Conservation (phyloP, 129 eudicot species). For the Lactuca sativa region DNA sequence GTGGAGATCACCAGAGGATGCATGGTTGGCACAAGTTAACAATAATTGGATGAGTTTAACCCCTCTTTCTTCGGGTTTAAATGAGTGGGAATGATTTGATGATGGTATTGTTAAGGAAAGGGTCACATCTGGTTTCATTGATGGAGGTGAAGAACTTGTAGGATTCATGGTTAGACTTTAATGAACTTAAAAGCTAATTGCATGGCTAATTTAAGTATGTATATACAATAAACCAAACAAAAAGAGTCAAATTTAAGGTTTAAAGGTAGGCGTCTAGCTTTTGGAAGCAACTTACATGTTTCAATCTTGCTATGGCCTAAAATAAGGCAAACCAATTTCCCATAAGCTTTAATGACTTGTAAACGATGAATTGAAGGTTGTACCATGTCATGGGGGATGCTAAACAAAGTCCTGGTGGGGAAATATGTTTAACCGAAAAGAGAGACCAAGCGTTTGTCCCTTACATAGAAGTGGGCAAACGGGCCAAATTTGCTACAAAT, state of each 20-base stretch:
- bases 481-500: slow-evolving; percentile 24
- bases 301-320: slow-evolving; percentile 27
- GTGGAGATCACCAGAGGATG: slow-evolving; percentile 51
- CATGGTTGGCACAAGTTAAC: slow-evolving; percentile 66
- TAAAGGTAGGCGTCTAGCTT: slow-evolving; percentile 29
- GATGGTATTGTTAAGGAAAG: slow-evolving; percentile 47
- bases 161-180: neutral
- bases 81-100: slow-evolving; percentile 13
- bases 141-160: slow-evolving; percentile 43
- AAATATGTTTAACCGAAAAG: neutral
- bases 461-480: slow-evolving; percentile 19
- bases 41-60: slow-evolving; percentile 52
- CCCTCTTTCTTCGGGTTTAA: slow-evolving; percentile 52
- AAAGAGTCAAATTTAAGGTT: slow-evolving; percentile 16
- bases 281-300: slow-evolving; percentile 36
- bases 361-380: neutral
- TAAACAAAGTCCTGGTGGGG: neutral
- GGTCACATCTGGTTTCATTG: slow-evolving; percentile 52
- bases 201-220: slow-evolving; percentile 8
- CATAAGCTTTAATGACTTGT: slow-evolving; percentile 9
- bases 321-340: neutral
- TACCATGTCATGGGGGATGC: neutral
- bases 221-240: slow-evolving; percentile 3
- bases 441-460: slow-evolving; percentile 12
- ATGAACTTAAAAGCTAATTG: neutral